Evolutionary conservation across 2,329 filamentous ascomycete species (phyloP).

Genomic region (Apiospora arundinis): DNA sequence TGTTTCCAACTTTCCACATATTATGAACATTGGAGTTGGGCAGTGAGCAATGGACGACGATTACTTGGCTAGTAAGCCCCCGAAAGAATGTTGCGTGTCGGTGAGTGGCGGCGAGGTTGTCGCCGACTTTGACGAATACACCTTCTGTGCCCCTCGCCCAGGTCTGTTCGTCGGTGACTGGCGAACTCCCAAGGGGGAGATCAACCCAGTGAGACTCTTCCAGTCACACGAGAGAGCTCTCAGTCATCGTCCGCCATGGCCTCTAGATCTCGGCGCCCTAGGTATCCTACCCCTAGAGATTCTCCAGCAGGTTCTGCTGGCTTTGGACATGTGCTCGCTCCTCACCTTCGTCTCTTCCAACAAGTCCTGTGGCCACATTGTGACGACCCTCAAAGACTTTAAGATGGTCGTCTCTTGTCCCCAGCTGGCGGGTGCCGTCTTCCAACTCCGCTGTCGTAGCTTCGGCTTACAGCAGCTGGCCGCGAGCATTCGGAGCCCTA

Average conservation of each 20-base stretch:
- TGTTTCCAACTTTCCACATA: background rate
- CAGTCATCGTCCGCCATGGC: background rate
- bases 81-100: background rate
- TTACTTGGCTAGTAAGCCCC: background rate
- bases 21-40: background rate
- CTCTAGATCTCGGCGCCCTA: background rate
- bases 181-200: background rate
- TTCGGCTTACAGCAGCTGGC: background rate
- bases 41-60: background rate
- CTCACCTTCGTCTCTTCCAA: background rate
- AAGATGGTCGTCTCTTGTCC: background rate
- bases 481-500: background rate
- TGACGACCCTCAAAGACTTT: background rate
- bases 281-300: background rate
- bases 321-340: background rate
- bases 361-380: background rate
- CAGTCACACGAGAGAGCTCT: background rate
- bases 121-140: slow-evolving; percentile 1
- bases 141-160: background rate
- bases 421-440: background rate
- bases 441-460: slow-evolving; percentile 5
- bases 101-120: background rate
- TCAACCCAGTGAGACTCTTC: background rate
- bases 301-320: background rate
- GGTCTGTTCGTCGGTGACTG: background rate